Evolutionary conservation across 768 basidiomycete genomes (phyloP).

Genomic region (Boletus vinaceobasis): DNA sequence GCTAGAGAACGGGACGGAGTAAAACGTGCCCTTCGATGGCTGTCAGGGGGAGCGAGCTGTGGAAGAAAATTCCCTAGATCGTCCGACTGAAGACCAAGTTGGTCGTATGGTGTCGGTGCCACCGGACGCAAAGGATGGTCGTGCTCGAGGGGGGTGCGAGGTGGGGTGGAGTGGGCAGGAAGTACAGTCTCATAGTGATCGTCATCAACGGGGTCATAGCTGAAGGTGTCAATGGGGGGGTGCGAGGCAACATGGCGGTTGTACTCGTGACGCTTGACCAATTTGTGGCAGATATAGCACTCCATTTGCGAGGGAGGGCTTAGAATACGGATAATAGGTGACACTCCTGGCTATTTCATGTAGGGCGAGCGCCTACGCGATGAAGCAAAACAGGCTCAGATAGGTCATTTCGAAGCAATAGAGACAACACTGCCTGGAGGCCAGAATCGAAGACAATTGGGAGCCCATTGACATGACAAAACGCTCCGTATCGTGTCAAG

Average conservation of each 20-base stretch:
- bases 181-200: not conserved
- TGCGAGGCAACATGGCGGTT: slow-evolving; percentile 9
- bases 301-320: slow-evolving; percentile 2
- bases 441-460: not conserved
- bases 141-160: not conserved
- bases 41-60: not conserved
- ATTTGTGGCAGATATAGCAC: slow-evolving; percentile 16
- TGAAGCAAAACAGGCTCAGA: not conserved
- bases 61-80: not conserved
- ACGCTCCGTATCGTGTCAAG: not conserved
- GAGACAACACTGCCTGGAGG: not conserved
- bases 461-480: slow-evolving; percentile 6
- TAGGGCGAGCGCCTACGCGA: not conserved
- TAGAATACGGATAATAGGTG: not conserved
- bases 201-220: not conserved
- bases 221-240: too few relatives aligned
- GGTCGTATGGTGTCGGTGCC: slow-evolving; percentile 3
- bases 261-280: slow-evolving; percentile 13
- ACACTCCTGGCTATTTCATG: not conserved
- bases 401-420: not conserved
- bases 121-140: not conserved
- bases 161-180: not conserved
- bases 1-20: not conserved
- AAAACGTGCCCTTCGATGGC: not conserved
- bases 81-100: not conserved